These are phyloP conservation scores for Ephemerocybe angulata DNA, from an alignment of 768 basidiomycete genomes.

Conservation along the genomic window DNA sequence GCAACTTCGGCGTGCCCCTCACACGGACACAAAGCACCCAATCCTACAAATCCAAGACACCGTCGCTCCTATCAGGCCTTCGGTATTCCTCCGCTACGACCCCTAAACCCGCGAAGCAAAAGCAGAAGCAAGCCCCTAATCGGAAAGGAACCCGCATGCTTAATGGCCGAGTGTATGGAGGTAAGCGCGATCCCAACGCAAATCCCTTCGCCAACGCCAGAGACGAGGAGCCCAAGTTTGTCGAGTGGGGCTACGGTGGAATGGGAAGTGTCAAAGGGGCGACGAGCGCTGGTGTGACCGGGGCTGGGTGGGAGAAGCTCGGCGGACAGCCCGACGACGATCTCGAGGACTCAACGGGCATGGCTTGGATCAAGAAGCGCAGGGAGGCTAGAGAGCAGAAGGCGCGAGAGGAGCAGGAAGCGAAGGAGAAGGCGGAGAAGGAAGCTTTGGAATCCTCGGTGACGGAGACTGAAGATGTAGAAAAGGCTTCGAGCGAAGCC, in stretches of 20 bases:
- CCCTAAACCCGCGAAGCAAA: constrained; percentile 3
- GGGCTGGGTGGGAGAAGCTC: constrained; percentile 22
- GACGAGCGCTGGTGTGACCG: constrained; percentile 32
- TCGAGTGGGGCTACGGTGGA: constrained; percentile 90
- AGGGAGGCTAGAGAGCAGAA: constrained; percentile 56
- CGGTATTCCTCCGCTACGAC: constrained; percentile 11
- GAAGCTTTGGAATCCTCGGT: constrained; percentile 3
- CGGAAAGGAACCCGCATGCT: constrained; percentile 62
- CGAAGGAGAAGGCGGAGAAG: constrained; percentile 18
- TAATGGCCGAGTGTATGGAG: constrained; percentile 84
- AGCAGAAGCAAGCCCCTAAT: constrained; percentile 10
- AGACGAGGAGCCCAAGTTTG: constrained; percentile 77
- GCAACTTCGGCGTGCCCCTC: constrained; percentile 27
- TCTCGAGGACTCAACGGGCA: constrained; percentile 80
- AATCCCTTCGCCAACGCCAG: constrained; percentile 64
- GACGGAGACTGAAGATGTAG: not conserved
- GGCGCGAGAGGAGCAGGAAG: constrained; percentile 40
- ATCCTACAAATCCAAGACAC: constrained; percentile 20
- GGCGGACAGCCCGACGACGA: constrained; percentile 37
- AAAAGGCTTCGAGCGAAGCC: not conserved
- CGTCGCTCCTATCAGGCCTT: constrained; percentile 12
- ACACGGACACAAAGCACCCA: constrained; percentile 32
- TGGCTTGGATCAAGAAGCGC: constrained; percentile 75
- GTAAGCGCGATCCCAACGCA: constrained; percentile 30
- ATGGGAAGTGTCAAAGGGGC: constrained; percentile 63